Percentiles rank a stretch among this genome's conserved stretches.
These are phyloP conservation scores for Penicillium palitans DNA, from an alignment of 2,329 filamentous ascomycete species.

Conservation along the genomic window DNA sequence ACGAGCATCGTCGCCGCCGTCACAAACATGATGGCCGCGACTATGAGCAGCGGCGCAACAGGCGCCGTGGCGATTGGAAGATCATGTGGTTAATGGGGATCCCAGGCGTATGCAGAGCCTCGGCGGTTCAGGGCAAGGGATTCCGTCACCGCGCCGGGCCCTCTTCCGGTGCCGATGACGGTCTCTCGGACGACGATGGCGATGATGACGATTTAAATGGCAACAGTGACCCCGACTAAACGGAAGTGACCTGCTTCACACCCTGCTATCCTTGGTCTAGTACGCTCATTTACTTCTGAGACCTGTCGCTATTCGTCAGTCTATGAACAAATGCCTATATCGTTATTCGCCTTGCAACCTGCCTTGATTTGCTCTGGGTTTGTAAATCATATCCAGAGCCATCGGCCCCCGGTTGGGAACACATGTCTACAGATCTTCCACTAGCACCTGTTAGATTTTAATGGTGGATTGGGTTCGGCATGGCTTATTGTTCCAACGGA, in stretches of 20 bases:
- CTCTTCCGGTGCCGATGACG: constrained; percentile 55
- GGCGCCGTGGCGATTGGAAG: constrained; percentile 34
- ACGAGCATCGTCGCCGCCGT: constrained; percentile 41
- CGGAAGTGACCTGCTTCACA: constrained; percentile 60
- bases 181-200: constrained; percentile 56
- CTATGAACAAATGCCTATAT: constrained; percentile 12
- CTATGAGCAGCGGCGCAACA: constrained; percentile 36
- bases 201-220: constrained; percentile 67
- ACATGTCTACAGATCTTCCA: constrained; percentile 12
- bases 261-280: constrained; percentile 3
- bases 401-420: constrained; percentile 4
- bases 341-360: constrained; percentile 9
- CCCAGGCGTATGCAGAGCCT: constrained; percentile 47
- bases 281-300: constrained; percentile 8
- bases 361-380: background rate
- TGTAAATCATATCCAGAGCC: background rate
- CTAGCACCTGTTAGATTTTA: constrained; percentile 9
- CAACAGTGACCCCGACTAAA: constrained; percentile 61
- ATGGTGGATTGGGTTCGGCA: constrained; percentile 11
- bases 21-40: constrained; percentile 39
- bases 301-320: constrained; percentile 11
- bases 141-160: constrained; percentile 28
- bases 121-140: constrained; percentile 33
- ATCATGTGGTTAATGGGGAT: constrained; percentile 40
- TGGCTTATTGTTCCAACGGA: constrained; percentile 12